Evolutionary conservation across 2,329 filamentous ascomycete genomes (phyloP).

Genomic region (Epichloe gansuensis): DNA sequence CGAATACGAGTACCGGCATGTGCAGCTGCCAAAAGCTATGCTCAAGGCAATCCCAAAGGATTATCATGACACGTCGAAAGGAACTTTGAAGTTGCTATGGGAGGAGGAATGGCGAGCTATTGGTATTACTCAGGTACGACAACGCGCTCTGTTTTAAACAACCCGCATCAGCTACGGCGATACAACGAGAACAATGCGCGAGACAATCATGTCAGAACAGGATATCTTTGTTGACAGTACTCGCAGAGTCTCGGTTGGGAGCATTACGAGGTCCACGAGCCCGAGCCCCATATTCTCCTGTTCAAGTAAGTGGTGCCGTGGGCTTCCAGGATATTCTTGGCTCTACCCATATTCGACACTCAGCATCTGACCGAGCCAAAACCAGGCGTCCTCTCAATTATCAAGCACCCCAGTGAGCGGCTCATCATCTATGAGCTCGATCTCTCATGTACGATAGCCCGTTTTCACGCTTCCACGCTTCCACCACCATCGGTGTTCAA

Average conservation of each 20-base stretch:
- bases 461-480: slow-evolving; percentile 3
- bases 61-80: slow-evolving; percentile 79
- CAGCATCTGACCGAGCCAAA: not conserved
- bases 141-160: not conserved
- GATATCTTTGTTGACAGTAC: not conserved
- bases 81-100: slow-evolving; percentile 91
- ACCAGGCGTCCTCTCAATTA: slow-evolving; percentile 75
- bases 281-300: slow-evolving; percentile 92
- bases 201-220: not conserved
- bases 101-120: slow-evolving; percentile 97
- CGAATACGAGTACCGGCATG: slow-evolving; percentile 93
- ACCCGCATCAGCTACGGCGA: not conserved
- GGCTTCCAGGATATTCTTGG: not conserved
- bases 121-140: slow-evolving; percentile 83
- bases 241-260: slow-evolving; percentile 91
- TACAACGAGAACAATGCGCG: not conserved
- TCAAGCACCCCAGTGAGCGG: slow-evolving; percentile 50
- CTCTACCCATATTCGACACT: not conserved
- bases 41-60: slow-evolving; percentile 92
- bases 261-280: slow-evolving; percentile 98
- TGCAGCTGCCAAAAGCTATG: slow-evolving; percentile 96
- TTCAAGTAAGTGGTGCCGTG: slow-evolving; percentile 63
- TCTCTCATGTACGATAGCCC: slow-evolving; percentile 13
- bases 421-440: slow-evolving; percentile 3
- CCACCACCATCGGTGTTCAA: slow-evolving; percentile 6